Evolutionary conservation across 75 land plant species (phyloP), one percentile per base, ranked within the genome.

Genomic region (Gnetum montanum): DNA sequence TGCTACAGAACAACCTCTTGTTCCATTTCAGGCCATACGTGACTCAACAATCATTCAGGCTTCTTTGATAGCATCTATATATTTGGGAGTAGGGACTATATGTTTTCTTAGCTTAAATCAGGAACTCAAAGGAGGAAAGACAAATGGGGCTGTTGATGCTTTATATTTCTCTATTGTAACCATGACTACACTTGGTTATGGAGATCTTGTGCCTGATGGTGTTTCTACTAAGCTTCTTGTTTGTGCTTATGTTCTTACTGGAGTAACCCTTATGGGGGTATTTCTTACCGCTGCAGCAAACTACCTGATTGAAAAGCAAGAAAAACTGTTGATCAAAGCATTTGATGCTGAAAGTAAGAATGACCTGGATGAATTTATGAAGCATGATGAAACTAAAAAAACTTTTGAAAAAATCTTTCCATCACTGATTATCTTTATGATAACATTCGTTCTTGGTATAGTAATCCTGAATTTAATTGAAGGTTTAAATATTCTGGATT

Each of bases 131-230:
- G 97, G 97, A 8, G 44, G 43, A 45, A 83, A 73, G 59, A 88
- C 97, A n/a, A 67, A 59, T 31, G 64, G 68, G 6, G 19, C 88
- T 46, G 62, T 92, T 16, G 97, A 92, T 69, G 76, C 95, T 5
- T 12, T 92, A 11, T 92, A 92, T 59, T 92, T 88, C 52, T 76
- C 73, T 43, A 58, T 92, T 41, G 97, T 92, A 52, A 92, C 97
- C 33, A 84, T 92, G 95, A 92, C 97, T 6, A 88, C 95, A 3
- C 83, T 88, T n/a, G 97, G 97, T 16, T 92, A 92, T 68, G 97
- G 97, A 18, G 97, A 92, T 34, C 73, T 92, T 49, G 97, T 92
- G 6, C 97, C 97, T 0, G 15, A 47, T 20, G 77, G 76, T 18
- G 36, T 28, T 0, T 16, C 54, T 2, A 62, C 86, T 1, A 92